Evolutionary conservation across 352 stramenopile genomes (phyloP).

Genomic region (Phytopythium ostracodes): DNA sequence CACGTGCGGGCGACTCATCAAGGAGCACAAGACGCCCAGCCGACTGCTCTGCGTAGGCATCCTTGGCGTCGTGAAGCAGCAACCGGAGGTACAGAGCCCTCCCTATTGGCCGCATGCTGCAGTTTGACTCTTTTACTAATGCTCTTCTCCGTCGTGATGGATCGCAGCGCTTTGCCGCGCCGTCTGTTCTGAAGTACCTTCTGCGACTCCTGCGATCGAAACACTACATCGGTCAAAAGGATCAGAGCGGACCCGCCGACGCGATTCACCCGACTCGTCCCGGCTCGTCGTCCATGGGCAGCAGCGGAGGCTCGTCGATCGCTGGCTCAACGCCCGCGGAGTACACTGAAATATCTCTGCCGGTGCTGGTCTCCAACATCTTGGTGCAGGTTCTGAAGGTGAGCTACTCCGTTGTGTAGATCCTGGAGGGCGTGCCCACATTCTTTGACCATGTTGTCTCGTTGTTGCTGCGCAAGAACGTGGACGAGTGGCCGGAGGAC

Average conservation of each 20-base stretch:
- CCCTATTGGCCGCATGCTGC: too few species aligned
- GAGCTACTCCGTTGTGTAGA: not conserved
- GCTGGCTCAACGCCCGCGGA: conserved; percentile 21
- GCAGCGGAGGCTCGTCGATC: conserved; percentile 6
- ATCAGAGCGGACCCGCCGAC: conserved; percentile 6
- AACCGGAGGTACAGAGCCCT: conserved; percentile 25
- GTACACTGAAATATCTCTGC: conserved; percentile 49
- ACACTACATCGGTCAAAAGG: conserved; percentile 59
- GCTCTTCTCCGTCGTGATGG: not conserved
- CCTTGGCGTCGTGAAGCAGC: conserved; percentile 53
- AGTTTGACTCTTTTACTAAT: not conserved
- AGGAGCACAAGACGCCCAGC: conserved; percentile 49
- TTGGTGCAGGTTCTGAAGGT: conserved; percentile 68
- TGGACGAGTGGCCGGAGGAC: conserved; percentile 63
- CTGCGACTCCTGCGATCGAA: conserved; percentile 77
- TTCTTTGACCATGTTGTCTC: not conserved
- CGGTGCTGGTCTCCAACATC: conserved; percentile 71
- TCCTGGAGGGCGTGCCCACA: not conserved
- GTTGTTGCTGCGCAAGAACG: conserved; percentile 21
- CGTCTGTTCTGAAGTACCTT: conserved; percentile 70
- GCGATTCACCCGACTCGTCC: conserved; percentile 1
- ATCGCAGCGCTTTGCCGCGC: conserved; percentile 41
- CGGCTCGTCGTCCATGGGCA: not conserved
- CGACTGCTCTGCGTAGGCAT: conserved; percentile 59
- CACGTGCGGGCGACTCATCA: conserved; percentile 45